These are phyloP conservation scores for Malania oleifera DNA, from an alignment of 164 flowering plant species.

Conservation along the genomic window DNA sequence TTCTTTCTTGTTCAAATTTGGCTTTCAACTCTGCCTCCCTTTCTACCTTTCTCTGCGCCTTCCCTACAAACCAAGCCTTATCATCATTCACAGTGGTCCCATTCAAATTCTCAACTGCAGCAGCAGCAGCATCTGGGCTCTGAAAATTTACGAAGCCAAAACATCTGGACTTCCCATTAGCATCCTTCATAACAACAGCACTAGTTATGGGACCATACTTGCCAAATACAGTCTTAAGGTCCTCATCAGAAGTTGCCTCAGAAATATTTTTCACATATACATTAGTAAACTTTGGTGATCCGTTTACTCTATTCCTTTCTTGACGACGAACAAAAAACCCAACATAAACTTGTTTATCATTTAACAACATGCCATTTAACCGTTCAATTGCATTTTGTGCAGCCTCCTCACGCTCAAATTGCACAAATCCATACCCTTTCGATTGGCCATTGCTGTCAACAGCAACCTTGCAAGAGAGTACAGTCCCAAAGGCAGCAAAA, in stretches of 20 bases:
- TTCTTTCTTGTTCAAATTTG: slow-evolving; percentile 66
- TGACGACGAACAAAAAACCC: slow-evolving; percentile 64
- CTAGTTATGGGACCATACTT: slow-evolving; percentile 66
- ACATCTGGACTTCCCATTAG: slow-evolving; percentile 58
- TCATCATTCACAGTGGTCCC: slow-evolving; percentile 42
- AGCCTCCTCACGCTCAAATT: slow-evolving; percentile 63
- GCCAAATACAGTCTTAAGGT: slow-evolving; percentile 53
- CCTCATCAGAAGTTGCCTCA: slow-evolving; percentile 52
- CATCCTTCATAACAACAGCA: slow-evolving; percentile 65
- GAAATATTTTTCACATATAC: slow-evolving; percentile 73
- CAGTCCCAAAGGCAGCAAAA: slow-evolving; percentile 60
- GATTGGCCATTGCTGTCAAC: slow-evolving; percentile 54
- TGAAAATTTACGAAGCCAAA: slow-evolving; percentile 80
- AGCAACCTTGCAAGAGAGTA: slow-evolving; percentile 81
- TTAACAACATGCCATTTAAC: slow-evolving; percentile 70
- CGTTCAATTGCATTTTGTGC: slow-evolving; percentile 51
- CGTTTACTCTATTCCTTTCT: slow-evolving; percentile 40
- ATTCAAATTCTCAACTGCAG: slow-evolving; percentile 66
- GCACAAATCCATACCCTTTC: slow-evolving; percentile 80
- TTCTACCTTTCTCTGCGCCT: slow-evolving; percentile 69
- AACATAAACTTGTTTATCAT: slow-evolving; percentile 73
- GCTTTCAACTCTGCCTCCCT: slow-evolving; percentile 70
- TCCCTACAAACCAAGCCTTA: slow-evolving; percentile 66
- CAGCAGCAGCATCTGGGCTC: slow-evolving; percentile 58
- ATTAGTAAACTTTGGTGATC: slow-evolving; percentile 57